Evolutionary conservation across 2,329 filamentous ascomycete species (phyloP), one percentile per base, ranked within the genome.

Genomic region (Dryadomyces quercus-mongolicae): DNA sequence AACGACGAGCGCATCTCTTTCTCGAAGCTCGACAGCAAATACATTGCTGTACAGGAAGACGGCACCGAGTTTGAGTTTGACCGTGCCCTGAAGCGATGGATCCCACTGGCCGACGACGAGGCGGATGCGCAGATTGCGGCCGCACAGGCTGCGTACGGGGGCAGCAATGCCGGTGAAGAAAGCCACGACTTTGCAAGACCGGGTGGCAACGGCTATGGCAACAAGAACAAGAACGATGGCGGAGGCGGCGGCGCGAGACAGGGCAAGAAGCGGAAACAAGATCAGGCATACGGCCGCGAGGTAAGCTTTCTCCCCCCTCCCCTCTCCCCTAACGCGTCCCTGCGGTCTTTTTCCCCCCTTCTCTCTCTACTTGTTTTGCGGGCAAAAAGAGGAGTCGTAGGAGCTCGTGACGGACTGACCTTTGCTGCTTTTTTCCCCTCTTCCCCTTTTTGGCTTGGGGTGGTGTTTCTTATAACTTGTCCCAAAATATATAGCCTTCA

Each of bases 1-100:
- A 72, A 72, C 56, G 90, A 95, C 66, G 79, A 87, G 31, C 86
- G 91, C 61, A 87, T 95, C 64, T 92, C 88, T 6, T 95, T 85
- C 71, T 92, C 88, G n/a, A 86, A 81, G 65, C 75, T 88, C 57
- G 85, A 92, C 68, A 77, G 82, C 64, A 92, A 89, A 66, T 92
- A 85, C 71, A 80, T 93, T 53, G 81, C 93, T 8, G 90, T 95
- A 58, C 85, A 88, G 55, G 87, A 90, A 49, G 84, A 93, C 65
- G 89, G 88, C 52, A 79, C 82, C 57, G 91, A 95, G 67, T 95
- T 85, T 71, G 86, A 91, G 66, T 96, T 85, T 71, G 84, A 94
- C 68, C 70, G 77, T 51, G 76, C 74, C 51, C 70, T 83, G 61
- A 84, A 81, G 70, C 79, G 81, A 69, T 96, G 91, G 91, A 76